Percentiles rank a stretch among this genome's conserved stretches.
Conservation (phyloP, 768 basidiomycete species). For the Podaxis carcinomalis region DNA sequence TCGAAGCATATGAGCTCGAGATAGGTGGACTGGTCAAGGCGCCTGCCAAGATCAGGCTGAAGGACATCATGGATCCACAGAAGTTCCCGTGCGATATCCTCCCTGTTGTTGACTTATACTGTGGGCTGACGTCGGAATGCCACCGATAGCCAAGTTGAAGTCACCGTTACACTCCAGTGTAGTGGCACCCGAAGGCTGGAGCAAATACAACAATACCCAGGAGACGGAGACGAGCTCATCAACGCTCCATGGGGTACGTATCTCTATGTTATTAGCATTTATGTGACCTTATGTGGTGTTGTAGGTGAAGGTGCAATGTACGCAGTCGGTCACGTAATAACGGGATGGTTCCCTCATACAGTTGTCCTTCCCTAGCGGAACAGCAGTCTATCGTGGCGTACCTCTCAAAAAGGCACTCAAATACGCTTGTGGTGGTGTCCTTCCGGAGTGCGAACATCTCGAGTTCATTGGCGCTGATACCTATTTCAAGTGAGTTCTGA, state of each 20-base stretch:
- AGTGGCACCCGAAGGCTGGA: constrained; percentile 50
- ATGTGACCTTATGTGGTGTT: neutral
- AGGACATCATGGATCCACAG: constrained; percentile 41
- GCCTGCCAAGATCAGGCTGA: constrained; percentile 37
- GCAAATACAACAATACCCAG: constrained; percentile 48
- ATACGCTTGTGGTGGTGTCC: constrained; percentile 45
- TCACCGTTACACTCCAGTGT: constrained; percentile 53
- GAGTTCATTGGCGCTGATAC: constrained; percentile 57
- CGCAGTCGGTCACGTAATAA: neutral
- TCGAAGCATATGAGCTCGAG: constrained; percentile 42
- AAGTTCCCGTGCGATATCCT: constrained; percentile 39
- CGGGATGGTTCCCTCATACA: neutral
- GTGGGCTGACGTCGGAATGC: neutral
- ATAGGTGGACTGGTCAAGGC: constrained; percentile 48
- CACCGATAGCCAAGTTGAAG: constrained; percentile 35
- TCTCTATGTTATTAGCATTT: neutral
- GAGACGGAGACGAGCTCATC: constrained; percentile 50
- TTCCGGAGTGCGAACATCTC: constrained; percentile 43
- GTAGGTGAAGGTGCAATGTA: constrained; percentile 46
- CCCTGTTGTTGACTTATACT: neutral
- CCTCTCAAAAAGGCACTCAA: constrained; percentile 51
- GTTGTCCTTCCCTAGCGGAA: constrained; percentile 30
- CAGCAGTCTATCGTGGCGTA: constrained; percentile 49
- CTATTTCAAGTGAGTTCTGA: constrained; percentile 41
- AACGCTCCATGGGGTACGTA: constrained; percentile 44